Percentiles rank a stretch among this genome's conserved stretches.
Evolutionary conservation across 305 asterid genomes (phyloP).

Genomic region (Stenogyne calaminthoides): DNA sequence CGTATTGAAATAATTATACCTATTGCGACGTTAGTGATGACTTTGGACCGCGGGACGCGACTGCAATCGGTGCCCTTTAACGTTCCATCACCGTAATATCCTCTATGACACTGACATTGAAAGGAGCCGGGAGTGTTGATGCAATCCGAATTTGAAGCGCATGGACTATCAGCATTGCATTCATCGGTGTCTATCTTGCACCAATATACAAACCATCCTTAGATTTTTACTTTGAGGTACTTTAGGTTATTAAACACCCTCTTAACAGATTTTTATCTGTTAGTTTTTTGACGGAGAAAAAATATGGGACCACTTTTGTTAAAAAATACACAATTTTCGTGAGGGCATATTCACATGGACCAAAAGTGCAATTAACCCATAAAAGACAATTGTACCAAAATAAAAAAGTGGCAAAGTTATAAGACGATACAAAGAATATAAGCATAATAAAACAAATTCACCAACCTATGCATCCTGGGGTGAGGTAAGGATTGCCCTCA

Average conservation of each 20-base stretch:
- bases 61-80: conserved; percentile 17
- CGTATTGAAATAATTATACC: background rate
- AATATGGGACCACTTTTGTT: too few relatives aligned
- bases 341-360: too few relatives aligned
- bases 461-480: conserved; percentile 31
- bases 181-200: conserved; percentile 11
- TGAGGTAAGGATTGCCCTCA: conserved; percentile 29
- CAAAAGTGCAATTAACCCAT: too few relatives aligned
- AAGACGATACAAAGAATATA: too few relatives aligned
- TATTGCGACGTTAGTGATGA: conserved; percentile 9
- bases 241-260: too few relatives aligned
- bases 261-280: too few relatives aligned
- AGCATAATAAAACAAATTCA: too few relatives aligned
- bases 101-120: background rate
- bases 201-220: background rate
- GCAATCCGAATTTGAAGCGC: conserved; percentile 20
- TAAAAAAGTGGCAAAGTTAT: too few relatives aligned
- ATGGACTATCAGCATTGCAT: background rate
- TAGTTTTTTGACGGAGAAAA: too few relatives aligned
- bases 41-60: background rate
- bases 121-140: conserved; percentile 19
- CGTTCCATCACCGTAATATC: conserved; percentile 23
- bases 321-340: too few relatives aligned
- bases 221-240: too few relatives aligned
- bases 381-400: too few relatives aligned